A percentile compares a stretch with the other conserved stretches of the same genome.
phyloP scores from a whole-genome alignment of 139 green algal species.

The Ulvella scutata region DNA sequence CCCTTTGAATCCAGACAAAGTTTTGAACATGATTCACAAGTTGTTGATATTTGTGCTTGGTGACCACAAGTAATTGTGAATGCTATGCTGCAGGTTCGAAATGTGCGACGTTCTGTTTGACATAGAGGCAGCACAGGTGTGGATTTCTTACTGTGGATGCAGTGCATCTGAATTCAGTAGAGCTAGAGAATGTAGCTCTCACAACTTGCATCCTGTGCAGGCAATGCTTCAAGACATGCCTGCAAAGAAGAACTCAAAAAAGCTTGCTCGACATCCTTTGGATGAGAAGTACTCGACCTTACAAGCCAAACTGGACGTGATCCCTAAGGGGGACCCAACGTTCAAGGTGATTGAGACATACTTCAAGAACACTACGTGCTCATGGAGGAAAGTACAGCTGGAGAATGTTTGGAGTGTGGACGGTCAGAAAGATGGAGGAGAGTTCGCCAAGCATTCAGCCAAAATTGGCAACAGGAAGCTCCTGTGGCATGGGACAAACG shows the following conservation, averaged over 20 bases:
- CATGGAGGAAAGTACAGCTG: background rate
- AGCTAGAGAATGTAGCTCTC: no score
- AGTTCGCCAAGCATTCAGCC: background rate
- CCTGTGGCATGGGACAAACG: slow-evolving; percentile 24
- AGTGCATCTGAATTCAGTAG: no score
- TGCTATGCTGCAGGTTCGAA: no score
- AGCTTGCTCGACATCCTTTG: no score
- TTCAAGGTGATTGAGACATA: slow-evolving; percentile 6
- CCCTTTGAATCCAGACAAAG: no score
- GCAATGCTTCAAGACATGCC: background rate
- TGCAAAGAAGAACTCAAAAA: no score
- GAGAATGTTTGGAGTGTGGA: slow-evolving; percentile 11
- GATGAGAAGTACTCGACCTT: slow-evolving; percentile 14
- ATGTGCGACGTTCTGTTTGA: slow-evolving; percentile 7
- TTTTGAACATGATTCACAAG: no score
- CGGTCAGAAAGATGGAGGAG: background rate
- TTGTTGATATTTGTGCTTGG: no score
- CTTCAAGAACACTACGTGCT: background rate
- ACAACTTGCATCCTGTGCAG: background rate
- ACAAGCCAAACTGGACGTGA: slow-evolving; percentile 13
- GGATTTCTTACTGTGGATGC: no score
- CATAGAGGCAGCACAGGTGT: slow-evolving; percentile 19
- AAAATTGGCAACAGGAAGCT: slow-evolving; percentile 12
- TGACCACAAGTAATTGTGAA: no score
- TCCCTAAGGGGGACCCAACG: background rate